Percentiles rank a stretch among this genome's conserved stretches.
Evolutionary conservation across 352 stramenopile genomes (phyloP).

Genomic region (Aphanomyces cochlioides): DNA sequence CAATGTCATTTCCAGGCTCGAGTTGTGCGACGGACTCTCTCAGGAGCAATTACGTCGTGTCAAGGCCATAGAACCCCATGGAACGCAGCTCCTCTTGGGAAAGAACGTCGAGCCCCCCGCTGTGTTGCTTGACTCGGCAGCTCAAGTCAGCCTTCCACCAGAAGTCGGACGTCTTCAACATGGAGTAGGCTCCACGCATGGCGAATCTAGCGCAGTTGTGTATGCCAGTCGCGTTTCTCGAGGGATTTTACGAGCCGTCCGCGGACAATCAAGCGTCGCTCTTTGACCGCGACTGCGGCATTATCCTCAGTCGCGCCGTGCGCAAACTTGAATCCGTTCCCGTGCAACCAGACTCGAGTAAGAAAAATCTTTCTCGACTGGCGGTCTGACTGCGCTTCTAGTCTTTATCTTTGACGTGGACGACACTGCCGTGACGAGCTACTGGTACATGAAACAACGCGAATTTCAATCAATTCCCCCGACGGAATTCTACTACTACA

Average conservation of each 20-base stretch:
- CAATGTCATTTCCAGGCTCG: conserved; percentile 15
- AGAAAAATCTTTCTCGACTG: background rate
- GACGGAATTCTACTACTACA: conserved; percentile 24
- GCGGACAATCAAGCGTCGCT: background rate
- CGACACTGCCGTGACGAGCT: conserved; percentile 26
- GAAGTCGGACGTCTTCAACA: background rate
- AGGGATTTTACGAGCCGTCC: conserved; percentile 17
- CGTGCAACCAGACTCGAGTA: conserved; percentile 7
- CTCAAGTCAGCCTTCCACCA: background rate
- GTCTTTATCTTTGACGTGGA: conserved; percentile 27
- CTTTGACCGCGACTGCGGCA: conserved; percentile 25
- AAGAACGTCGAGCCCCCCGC: background rate
- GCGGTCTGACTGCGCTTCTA: background rate
- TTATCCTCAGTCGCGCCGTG: conserved; percentile 29
- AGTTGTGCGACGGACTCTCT: conserved; percentile 15
- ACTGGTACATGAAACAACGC: conserved; percentile 22
- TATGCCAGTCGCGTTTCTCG: conserved; percentile 22
- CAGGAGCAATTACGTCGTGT: background rate
- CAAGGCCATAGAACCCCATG: background rate
- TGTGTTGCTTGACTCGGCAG: background rate
- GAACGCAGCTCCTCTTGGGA: background rate
- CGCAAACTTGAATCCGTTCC: conserved; percentile 22
- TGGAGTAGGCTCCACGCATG: conserved; percentile 17
- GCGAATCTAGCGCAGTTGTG: conserved; percentile 22
- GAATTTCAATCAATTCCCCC: conserved; percentile 2